phyloP scores from a whole-genome alignment of 768 basidiomycete species.

The Phlebiopsis flavidoalba region DNA sequence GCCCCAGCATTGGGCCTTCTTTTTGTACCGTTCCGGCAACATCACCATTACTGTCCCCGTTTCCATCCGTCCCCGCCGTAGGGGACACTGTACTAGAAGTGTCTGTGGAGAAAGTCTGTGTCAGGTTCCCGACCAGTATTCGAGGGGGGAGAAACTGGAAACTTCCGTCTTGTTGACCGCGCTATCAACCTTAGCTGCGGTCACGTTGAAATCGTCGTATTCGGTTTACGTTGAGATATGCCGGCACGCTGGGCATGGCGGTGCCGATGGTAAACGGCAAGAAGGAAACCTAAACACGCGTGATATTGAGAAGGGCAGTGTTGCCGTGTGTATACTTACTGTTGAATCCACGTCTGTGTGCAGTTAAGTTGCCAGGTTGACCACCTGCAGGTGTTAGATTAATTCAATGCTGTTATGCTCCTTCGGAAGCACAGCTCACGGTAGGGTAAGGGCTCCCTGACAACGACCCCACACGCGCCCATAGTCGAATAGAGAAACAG shows the following conservation, averaged over 20 bases:
- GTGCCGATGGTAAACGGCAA: not conserved
- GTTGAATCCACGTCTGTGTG: not conserved
- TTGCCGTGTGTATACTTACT: not conserved
- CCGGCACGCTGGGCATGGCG: not conserved
- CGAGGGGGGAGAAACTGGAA: not conserved
- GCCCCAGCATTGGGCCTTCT: slow-evolving; percentile 2
- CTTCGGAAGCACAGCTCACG: not conserved
- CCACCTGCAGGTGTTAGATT: not conserved
- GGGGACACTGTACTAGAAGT: no score
- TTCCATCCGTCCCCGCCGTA: no score
- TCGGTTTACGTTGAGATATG: not conserved
- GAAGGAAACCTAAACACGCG: not conserved
- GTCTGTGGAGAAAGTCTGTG: not conserved
- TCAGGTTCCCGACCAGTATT: not conserved
- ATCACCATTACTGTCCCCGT: no score
- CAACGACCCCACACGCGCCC: not conserved
- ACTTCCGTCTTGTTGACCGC: not conserved
- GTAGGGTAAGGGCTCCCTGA: not conserved
- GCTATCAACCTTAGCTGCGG: not conserved
- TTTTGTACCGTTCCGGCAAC: not conserved
- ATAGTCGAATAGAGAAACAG: not conserved
- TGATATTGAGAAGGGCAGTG: not conserved
- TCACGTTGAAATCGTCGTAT: not conserved
- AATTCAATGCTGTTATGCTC: no score
- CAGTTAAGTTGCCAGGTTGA: not conserved